A percentile compares a stretch with the other conserved stretches of the same genome.
These are phyloP conservation scores for Theobroma cacao DNA, from an alignment of 345 rosid genomes.

Conservation along the genomic window DNA sequence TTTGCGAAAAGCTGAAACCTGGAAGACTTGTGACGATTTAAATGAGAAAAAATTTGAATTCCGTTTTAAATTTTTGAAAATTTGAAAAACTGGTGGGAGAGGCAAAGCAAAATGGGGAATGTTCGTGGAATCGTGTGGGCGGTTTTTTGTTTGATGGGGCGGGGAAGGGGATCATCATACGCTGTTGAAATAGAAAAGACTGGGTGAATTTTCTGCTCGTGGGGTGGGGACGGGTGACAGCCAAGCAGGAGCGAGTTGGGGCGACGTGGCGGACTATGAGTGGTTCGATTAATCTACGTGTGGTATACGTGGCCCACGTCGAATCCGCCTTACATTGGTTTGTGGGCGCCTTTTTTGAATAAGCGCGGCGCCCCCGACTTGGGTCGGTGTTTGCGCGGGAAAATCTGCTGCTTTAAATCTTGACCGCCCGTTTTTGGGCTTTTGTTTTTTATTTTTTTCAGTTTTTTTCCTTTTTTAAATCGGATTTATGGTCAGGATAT, in stretches of 20 bases:
- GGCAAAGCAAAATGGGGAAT: not conserved
- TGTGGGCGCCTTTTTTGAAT: not conserved
- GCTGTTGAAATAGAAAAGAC: not conserved
- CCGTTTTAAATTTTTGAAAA: not conserved
- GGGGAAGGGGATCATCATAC: not conserved
- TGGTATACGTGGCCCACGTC: slow-evolving; percentile 18
- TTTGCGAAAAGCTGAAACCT: not conserved
- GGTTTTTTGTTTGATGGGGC: not conserved
- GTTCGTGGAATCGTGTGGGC: not conserved
- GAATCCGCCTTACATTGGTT: not conserved
- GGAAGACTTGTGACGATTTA: not conserved
- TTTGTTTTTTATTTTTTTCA: no score
- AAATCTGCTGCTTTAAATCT: slow-evolving; percentile 6
- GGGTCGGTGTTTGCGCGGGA: slow-evolving; percentile 46
- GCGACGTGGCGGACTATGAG: slow-evolving; percentile 22
- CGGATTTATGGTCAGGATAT: not conserved
- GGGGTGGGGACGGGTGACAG: slow-evolving; percentile 28
- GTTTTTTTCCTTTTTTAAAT: not conserved
- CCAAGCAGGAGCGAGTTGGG: slow-evolving; percentile 6
- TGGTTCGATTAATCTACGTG: slow-evolving; percentile 8
- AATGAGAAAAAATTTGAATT: not conserved
- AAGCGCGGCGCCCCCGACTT: slow-evolving; percentile 27
- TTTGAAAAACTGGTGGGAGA: slow-evolving; percentile 16
- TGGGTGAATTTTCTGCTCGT: not conserved
- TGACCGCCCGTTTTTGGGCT: not conserved